Percentiles rank a stretch among this genome's conserved stretches.
Evolutionary conservation across 345 rosid species (phyloP).

Genomic region (Erysimum cheiranthoides): DNA sequence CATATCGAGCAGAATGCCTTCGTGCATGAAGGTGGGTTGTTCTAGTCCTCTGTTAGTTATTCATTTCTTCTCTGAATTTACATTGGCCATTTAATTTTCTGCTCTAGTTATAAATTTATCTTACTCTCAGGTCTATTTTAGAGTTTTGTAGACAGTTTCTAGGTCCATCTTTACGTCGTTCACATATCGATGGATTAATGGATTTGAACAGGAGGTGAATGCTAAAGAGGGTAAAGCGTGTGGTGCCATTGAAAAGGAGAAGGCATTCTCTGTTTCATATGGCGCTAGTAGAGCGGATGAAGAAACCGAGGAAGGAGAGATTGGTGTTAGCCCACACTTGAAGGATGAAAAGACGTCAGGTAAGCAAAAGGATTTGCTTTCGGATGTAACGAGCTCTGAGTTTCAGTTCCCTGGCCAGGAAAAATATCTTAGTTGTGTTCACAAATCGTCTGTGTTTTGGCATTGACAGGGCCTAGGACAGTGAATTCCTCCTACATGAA

Average conservation of each 20-base stretch:
- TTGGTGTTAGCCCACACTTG: constrained; percentile 33
- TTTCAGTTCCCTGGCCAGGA: constrained; percentile 41
- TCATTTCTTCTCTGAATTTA: constrained; percentile 26
- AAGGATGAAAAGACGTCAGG: constrained; percentile 45
- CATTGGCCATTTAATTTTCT: background rate
- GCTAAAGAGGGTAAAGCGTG: constrained; percentile 28
- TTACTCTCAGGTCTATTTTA: background rate
- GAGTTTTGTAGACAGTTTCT: constrained; percentile 14
- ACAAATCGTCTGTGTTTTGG: constrained; percentile 48
- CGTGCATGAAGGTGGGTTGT: constrained; percentile 44
- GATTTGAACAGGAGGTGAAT: constrained; percentile 55
- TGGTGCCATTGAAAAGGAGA: constrained; percentile 41
- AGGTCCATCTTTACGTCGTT: constrained; percentile 12
- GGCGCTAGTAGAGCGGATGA: constrained; percentile 37
- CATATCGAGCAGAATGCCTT: constrained; percentile 19
- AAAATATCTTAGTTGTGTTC: constrained; percentile 37
- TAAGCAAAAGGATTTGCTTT: constrained; percentile 38
- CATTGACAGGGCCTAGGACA: constrained; percentile 49
- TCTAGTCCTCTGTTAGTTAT: constrained; percentile 37
- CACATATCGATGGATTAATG: constrained; percentile 5
- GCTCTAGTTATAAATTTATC: background rate
- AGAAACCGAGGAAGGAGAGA: constrained; percentile 49
- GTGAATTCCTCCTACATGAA: constrained; percentile 36
- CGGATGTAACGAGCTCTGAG: constrained; percentile 38
- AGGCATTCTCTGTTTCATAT: constrained; percentile 42